Conservation (phyloP, 345 rosid species). For the Brassica carinata region DNA sequence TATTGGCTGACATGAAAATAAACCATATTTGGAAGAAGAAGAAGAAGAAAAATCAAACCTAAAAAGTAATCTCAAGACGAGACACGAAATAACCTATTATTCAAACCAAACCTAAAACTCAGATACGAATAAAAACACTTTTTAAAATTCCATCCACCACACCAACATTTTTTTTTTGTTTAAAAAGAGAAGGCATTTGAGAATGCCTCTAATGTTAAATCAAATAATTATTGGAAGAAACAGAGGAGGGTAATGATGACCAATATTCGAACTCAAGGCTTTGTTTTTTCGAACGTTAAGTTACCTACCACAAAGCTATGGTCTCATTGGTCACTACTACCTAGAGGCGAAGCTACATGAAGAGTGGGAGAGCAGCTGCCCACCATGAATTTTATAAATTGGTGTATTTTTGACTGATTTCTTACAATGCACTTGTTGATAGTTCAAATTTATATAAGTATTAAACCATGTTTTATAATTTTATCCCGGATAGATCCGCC, state of each 20-base stretch:
- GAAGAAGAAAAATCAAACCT: slow-evolving; percentile 9
- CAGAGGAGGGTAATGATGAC: not conserved
- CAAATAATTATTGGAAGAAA: not conserved
- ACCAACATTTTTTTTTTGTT: slow-evolving; percentile 5
- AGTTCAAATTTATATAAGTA: too few species aligned
- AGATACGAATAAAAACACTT: not conserved
- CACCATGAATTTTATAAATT: too few species aligned
- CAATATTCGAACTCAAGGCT: not conserved
- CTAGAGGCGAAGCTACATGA: not conserved
- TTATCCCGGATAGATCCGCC: too few species aligned
- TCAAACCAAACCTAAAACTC: slow-evolving; percentile 48
- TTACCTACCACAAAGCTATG: not conserved
- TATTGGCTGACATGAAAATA: slow-evolving; percentile 7
- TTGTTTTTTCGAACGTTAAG: not conserved
- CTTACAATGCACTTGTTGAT: too few species aligned
- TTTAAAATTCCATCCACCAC: slow-evolving; percentile 14
- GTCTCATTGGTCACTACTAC: not conserved
- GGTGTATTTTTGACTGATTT: too few species aligned
- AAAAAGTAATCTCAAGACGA: slow-evolving; percentile 3
- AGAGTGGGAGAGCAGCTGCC: too few species aligned
- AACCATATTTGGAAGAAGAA: slow-evolving; percentile 1
- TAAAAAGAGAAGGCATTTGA: not conserved
- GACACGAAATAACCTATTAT: slow-evolving; percentile 14
- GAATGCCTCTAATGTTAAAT: not conserved
- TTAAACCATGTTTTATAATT: too few species aligned